Evolutionary conservation across 106 monocot genomes (phyloP).

Genomic region (Dendrobium catenatum): DNA sequence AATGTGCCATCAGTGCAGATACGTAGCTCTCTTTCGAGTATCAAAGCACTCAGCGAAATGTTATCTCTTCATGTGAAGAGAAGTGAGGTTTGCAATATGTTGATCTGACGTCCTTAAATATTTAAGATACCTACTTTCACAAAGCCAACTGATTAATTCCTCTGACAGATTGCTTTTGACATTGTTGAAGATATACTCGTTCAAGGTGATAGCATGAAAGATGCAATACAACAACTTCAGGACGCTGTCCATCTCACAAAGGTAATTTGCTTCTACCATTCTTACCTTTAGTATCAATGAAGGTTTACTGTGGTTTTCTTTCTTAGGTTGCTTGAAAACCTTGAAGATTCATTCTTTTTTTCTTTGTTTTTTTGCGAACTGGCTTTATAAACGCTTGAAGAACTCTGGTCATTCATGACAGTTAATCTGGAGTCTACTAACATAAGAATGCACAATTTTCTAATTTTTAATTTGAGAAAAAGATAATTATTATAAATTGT

Average conservation of each 20-base stretch:
- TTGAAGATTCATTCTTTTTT: no score
- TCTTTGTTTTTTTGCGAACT: no score
- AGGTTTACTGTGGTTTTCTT: background rate
- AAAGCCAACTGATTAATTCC: background rate
- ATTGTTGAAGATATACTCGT: constrained; percentile 72
- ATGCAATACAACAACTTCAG: constrained; percentile 76
- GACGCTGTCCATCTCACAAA: constrained; percentile 85
- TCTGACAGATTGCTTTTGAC: constrained; percentile 63
- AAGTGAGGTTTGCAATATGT: constrained; percentile 53
- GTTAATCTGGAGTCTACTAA: background rate
- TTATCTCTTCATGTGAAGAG: constrained; percentile 68
- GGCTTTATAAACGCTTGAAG: no score
- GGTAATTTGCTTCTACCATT: constrained; percentile 22
- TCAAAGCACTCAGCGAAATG: constrained; percentile 73
- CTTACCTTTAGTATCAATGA: background rate
- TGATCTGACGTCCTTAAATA: background rate
- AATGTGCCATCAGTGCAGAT: constrained; percentile 37
- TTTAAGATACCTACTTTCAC: background rate
- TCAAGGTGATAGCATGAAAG: constrained; percentile 82
- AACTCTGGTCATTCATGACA: background rate
- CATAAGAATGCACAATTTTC: background rate
- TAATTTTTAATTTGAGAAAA: no score
- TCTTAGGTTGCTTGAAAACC: background rate
- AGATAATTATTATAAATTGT: no score
- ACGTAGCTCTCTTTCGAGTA: constrained; percentile 62